Conservation (phyloP, 495 filamentous ascomycete species). For the Podospora australis region DNA sequence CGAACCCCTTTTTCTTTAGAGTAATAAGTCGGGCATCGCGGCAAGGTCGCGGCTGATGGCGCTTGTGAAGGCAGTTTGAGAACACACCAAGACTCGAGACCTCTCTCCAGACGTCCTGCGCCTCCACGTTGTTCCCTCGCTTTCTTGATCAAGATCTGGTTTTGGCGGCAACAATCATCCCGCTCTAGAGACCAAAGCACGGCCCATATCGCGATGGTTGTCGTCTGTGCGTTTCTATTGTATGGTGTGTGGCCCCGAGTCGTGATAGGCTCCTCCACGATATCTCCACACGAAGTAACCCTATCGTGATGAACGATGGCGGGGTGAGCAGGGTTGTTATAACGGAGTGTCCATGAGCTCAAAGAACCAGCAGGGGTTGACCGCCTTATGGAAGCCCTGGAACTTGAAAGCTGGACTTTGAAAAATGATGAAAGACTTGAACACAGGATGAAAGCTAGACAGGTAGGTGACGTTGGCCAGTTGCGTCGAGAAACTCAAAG, state of each 20-base stretch:
- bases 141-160: conserved; percentile 9
- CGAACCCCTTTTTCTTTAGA: too few species aligned
- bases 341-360: neutral
- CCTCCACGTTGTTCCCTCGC: neutral
- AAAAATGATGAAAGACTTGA: neutral
- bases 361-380: conserved; percentile 1
- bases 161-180: conserved; percentile 10
- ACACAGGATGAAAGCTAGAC: neutral
- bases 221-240: conserved; percentile 19
- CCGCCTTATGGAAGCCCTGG: neutral
- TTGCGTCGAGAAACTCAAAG: neutral
- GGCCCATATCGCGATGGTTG: conserved; percentile 17
- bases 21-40: too few species aligned
- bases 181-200: conserved; percentile 14
- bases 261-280: conserved; percentile 20
- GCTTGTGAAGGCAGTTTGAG: neutral
- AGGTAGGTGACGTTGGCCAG: neutral
- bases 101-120: neutral
- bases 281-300: neutral
- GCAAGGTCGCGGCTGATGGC: conserved; percentile 11
- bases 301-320: conserved; percentile 6
- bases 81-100: neutral
- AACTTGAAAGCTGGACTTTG: neutral
- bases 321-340: conserved; percentile 2
- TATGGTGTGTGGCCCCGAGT: conserved; percentile 13